Percentiles rank a stretch among this genome's conserved stretches.
Evolutionary conservation across 1,284 basidiomycete genomes (phyloP).

Genomic region (Laetiporus sulphureus): DNA sequence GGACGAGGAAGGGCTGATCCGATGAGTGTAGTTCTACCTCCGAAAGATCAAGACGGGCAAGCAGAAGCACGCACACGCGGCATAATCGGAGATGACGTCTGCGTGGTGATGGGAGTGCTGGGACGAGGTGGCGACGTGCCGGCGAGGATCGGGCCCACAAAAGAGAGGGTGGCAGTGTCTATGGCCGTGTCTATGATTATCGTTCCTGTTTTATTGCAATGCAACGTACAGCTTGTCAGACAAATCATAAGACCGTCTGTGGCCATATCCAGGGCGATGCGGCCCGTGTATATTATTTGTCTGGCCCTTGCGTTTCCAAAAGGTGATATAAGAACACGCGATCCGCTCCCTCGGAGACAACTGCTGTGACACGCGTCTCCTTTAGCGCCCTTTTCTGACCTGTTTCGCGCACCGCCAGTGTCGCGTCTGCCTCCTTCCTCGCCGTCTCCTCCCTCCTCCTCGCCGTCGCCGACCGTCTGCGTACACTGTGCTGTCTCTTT

Average conservation of each 20-base stretch:
- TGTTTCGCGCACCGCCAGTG: not conserved
- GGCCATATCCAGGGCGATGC: no score
- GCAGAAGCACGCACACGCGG: slow-evolving; percentile 80
- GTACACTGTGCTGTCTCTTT: slow-evolving; percentile 1
- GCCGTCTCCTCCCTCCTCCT: not conserved
- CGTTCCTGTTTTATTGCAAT: no score
- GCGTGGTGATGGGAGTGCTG: slow-evolving; percentile 9
- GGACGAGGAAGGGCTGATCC: slow-evolving; percentile 11
- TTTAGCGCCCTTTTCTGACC: slow-evolving; percentile 1
- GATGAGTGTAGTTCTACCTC: slow-evolving; percentile 72
- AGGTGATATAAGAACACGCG: no score
- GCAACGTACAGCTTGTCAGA: no score
- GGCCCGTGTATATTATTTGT: no score
- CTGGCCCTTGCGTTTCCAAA: no score
- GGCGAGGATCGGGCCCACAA: slow-evolving; percentile 13
- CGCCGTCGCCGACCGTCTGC: not conserved
- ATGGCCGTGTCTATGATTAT: no score
- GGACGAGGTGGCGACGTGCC: no score
- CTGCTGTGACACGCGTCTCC: not conserved
- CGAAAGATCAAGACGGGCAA: slow-evolving; percentile 89
- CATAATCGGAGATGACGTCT: slow-evolving; percentile 23
- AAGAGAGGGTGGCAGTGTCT: slow-evolving; percentile 2
- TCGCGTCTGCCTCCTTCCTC: slow-evolving; percentile 1
- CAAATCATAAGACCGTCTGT: no score
- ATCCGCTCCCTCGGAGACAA: no score